A percentile compares a stretch with the other conserved stretches of the same genome.
These are phyloP conservation scores for Zea mays DNA, from an alignment of 176 grass and related monocot species.

Conservation along the genomic window DNA sequence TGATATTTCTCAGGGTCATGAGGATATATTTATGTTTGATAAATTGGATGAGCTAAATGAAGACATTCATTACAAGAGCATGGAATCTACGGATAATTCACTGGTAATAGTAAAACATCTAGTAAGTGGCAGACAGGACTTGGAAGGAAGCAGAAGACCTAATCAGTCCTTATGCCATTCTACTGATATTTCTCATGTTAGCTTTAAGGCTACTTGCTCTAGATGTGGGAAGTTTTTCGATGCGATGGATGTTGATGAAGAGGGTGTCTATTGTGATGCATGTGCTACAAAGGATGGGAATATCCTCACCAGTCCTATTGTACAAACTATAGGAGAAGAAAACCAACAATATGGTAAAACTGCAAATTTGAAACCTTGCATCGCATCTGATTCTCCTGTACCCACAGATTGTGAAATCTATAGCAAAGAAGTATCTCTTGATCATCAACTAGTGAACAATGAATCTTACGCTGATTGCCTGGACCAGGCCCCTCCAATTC, in stretches of 20 bases:
- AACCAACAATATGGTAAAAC: conserved; percentile 31
- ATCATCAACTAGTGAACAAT: conserved; percentile 33
- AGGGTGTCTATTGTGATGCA: conserved; percentile 49
- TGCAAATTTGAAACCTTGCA: conserved; percentile 20
- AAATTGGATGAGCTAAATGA: conserved; percentile 71
- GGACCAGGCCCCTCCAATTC: neutral
- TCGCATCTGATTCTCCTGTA: conserved; percentile 15
- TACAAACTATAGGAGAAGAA: conserved; percentile 34
- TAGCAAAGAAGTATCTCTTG: conserved; percentile 37
- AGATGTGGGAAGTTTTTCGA: conserved; percentile 54
- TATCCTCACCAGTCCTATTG: conserved; percentile 12
- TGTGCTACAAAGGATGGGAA: conserved; percentile 40
- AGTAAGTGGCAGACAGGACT: conserved; percentile 35
- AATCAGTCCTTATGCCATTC: conserved; percentile 27
- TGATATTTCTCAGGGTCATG: conserved; percentile 45
- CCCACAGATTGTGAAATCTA: conserved; percentile 20
- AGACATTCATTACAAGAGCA: conserved; percentile 29
- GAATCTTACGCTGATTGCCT: conserved; percentile 27
- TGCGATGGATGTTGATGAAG: conserved; percentile 36
- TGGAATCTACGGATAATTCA: conserved; percentile 29
- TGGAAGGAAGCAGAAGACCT: conserved; percentile 32
- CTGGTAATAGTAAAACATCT: conserved; percentile 26
- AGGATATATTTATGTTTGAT: conserved; percentile 84
- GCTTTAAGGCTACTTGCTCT: conserved; percentile 45
- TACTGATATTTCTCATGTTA: conserved; percentile 28